Base-by-base conservation (phyloP, 2,329 filamentous ascomycete species). In the Aspergillus tamarii region DNA sequence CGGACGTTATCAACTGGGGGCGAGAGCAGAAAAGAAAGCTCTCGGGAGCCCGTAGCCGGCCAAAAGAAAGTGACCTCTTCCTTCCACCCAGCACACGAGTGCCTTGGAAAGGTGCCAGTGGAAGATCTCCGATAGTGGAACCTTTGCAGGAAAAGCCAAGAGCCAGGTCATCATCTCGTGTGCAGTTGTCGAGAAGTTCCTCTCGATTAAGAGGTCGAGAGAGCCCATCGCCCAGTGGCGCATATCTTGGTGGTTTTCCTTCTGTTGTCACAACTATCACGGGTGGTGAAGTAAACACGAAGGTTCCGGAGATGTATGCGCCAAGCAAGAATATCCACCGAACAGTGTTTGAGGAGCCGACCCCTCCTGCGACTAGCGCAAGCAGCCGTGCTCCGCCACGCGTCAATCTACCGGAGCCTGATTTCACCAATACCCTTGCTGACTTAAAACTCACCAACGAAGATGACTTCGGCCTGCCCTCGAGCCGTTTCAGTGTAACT, bases 101-200 rank as follows among this genome's bases (percentile, higher is more conserved):
- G 59, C 81, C 88, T 62, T 93, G 91, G 91, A 89, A 88, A 70
- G 91, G 91, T 21, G 87, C 88, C 43, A 92, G 88, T 73, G 91
- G 91, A 32, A 86, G 91, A 67, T 84, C 84, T 48, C 82, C 85
- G 41, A 82, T 92, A 61, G 84, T 91, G 39, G 84, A 84, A 52
- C 88, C 90, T 4, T 84, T 92, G 43, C 84, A 82, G 71, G 89
- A 92, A 72, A 86, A 87, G 41, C 80, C 80, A 48, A 79, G 82
- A 63, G 84, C 84, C 16, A 78, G 84, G 62, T 86, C 88, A n/a
- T 77, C 90, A 48, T 84, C 79, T 64, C 80, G 90, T 61, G 84
- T 65, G 32, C 60, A 60, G 14, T 53, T 67, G 36, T 64, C 68
- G 46, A 62, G 64, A 61, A 74, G 66, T 60, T 67, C 64, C 60